Base-by-base conservation (phyloP, 2,329 filamentous ascomycete genomes). In the Seiridium unicorne region DNA sequence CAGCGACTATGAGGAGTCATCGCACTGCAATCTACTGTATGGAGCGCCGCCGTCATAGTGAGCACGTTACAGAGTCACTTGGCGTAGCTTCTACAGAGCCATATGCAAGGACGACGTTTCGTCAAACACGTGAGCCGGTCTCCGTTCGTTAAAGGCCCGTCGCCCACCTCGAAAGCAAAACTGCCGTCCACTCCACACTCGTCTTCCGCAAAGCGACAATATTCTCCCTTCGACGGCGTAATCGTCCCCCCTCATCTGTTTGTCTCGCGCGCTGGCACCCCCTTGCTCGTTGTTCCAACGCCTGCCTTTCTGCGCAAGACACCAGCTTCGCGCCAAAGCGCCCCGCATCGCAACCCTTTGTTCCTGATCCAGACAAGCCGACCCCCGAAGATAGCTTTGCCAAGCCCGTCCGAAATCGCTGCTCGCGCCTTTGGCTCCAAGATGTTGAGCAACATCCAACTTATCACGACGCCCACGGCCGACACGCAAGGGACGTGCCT, bases 401-500 rank as follows among this genome's bases (percentile, higher is more conserved):
- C 26, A 35, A 18, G n/a, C n/a, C 26, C 48, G 31, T 3, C n/a
- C n/a, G 10, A 42, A 18, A 36, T 48, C 13, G 32, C 34, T 8
- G 55, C 35, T 44, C 60, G 42, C 47, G 58, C 40, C 9, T 59
- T 44, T 35, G 40, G 46, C n/a, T 3, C 59, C 59, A 72, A 65
- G 63, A 97, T 97, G 93, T 83, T 88, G 67, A 89, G 84, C 71
- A 86, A 81, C 68, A 81, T 93, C 60, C 89, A 96, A 73, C 77
- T 98, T 68, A 74, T 94, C 63, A 90, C 89, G 18, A 90, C 90
- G 61, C 94, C 94, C 11, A 95, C 94, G 65, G 89, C 89, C 61
- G 95, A 99, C 76, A 97, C 93, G 26, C 85, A 89, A 1, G 94
- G 94, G 58, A 91, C 92, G 2, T 84, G 86, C 55, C 74, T 98